Base-by-base conservation (phyloP, 768 basidiomycete species). In the Pleurotus sapidus region DNA sequence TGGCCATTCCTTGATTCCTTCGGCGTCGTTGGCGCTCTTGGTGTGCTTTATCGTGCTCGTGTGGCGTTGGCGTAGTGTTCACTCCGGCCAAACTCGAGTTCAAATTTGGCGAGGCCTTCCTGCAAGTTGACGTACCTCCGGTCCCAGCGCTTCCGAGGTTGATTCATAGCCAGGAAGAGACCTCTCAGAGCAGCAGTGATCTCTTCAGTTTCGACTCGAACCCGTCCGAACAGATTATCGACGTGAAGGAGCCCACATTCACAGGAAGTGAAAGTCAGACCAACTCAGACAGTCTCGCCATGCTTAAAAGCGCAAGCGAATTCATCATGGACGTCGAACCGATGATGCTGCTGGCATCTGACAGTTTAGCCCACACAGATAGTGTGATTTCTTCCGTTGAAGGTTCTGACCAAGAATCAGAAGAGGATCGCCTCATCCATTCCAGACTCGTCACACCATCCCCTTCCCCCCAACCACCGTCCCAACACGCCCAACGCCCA, bases 1-100 rank as follows among this genome's bases (percentile, higher is more conserved):
- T n/a, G n/a, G n/a, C n/a, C n/a, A n/a, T n/a, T n/a, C n/a, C n/a
- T n/a, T n/a, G n/a, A n/a, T n/a, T n/a, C n/a, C n/a, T n/a, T n/a
- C n/a, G n/a, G n/a, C n/a, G n/a, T n/a, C n/a, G n/a, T n/a, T n/a
- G n/a, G n/a, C n/a, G n/a, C n/a, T n/a, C n/a, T n/a, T n/a, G n/a
- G n/a, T n/a, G n/a, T n/a, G n/a, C n/a, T n/a, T n/a, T n/a, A n/a
- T n/a, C n/a, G n/a, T n/a, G n/a, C n/a, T n/a, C n/a, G n/a, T n/a
- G n/a, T n/a, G n/a, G n/a, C n/a, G n/a, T n/a, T n/a, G n/a, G n/a
- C n/a, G n/a, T n/a, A n/a, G n/a, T n/a, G n/a, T n/a, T n/a, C n/a
- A n/a, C 89, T 0, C 89, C 90, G 0, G 85, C 88, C 15, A 86
- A 84, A 64, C 72, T 89, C 23, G 82, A 88, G 59, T 70, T 89